A percentile compares a stretch with the other conserved stretches of the same genome.
These are phyloP conservation scores for Nicotiana benthamiana DNA, from an alignment of 257 asterid species.

Conservation along the genomic window DNA sequence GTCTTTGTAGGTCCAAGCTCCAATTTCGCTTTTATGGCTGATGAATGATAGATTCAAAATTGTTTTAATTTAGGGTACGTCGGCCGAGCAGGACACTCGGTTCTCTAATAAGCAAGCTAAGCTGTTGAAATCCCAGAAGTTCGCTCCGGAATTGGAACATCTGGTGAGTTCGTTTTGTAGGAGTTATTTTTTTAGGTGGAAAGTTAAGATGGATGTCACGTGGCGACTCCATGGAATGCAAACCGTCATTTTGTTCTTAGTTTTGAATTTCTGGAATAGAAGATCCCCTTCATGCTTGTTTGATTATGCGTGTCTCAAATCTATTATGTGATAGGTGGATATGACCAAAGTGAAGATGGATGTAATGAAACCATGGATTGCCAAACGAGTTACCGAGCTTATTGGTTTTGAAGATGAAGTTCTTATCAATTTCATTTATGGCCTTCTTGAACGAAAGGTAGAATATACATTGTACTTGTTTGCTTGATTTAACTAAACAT, in stretches of 20 bases:
- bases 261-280: constrained; percentile 2
- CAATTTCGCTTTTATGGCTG: neutral
- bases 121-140: constrained; percentile 87
- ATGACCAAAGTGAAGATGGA: constrained; percentile 88
- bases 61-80: constrained; percentile 64
- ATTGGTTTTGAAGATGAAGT: constrained; percentile 99
- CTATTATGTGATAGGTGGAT: constrained; percentile 54
- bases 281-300: constrained; percentile 2
- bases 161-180: constrained; percentile 31
- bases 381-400: constrained; percentile 92
- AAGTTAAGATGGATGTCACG: constrained; percentile 5
- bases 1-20: neutral
- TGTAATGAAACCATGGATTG: constrained; percentile 96
- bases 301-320: neutral
- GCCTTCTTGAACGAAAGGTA: constrained; percentile 94
- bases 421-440: constrained; percentile 81
- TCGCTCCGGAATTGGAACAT: constrained; percentile 87
- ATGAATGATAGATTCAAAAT: neutral
- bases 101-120: constrained; percentile 99
- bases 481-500: neutral
- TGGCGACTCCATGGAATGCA: neutral
- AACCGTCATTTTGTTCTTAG: constrained; percentile 4
- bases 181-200: constrained; percentile 10
- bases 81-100: constrained; percentile 97
- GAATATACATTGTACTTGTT: neutral